A percentile compares a stretch with the other conserved stretches of the same genome.
Conservation (phyloP, 2,329 filamentous ascomycete species). For the Thielaviopsis musarum region DNA sequence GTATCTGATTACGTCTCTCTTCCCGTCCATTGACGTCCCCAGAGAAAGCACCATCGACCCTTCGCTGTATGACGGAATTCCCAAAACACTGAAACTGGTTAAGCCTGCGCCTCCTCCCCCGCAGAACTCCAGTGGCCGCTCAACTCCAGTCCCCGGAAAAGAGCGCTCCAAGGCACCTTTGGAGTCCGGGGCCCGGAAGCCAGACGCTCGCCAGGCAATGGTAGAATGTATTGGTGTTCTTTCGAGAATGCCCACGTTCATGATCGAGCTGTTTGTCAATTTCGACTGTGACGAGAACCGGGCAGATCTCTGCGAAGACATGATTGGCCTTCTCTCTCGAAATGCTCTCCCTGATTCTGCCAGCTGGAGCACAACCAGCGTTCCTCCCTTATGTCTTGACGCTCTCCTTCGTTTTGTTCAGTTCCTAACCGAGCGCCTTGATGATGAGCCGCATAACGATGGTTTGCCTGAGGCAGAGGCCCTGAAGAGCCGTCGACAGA, state of each 20-base stretch:
- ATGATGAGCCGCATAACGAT: constrained; percentile 40
- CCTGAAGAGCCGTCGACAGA: constrained; percentile 55
- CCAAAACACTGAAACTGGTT: constrained; percentile 73
- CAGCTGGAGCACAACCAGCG: constrained; percentile 97
- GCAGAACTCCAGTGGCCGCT: constrained; percentile 49
- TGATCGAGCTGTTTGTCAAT: constrained; percentile 92
- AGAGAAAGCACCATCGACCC: constrained; percentile 81
- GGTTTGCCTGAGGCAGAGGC: constrained; percentile 47
- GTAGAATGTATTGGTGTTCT: constrained; percentile 89
- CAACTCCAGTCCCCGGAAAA: constrained; percentile 79
- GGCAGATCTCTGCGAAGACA: constrained; percentile 83
- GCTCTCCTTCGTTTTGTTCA: constrained; percentile 82
- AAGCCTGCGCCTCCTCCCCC: constrained; percentile 42
- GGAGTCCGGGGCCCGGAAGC: constrained; percentile 80
- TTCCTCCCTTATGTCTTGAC: constrained; percentile 85
- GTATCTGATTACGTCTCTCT: constrained; percentile 84
- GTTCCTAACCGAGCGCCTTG: constrained; percentile 72
- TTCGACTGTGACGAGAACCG: constrained; percentile 93
- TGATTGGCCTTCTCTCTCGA: constrained; percentile 78
- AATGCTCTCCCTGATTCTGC: constrained; percentile 95
- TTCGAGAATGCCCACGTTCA: constrained; percentile 82
- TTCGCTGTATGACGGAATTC: constrained; percentile 79
- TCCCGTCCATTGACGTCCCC: constrained; percentile 88
- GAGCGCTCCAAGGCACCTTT: constrained; percentile 85
- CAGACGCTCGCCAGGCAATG: constrained; percentile 94